Conservation (phyloP, 2,329 filamentous ascomycete species). For the Macrophomina tecta region DNA sequence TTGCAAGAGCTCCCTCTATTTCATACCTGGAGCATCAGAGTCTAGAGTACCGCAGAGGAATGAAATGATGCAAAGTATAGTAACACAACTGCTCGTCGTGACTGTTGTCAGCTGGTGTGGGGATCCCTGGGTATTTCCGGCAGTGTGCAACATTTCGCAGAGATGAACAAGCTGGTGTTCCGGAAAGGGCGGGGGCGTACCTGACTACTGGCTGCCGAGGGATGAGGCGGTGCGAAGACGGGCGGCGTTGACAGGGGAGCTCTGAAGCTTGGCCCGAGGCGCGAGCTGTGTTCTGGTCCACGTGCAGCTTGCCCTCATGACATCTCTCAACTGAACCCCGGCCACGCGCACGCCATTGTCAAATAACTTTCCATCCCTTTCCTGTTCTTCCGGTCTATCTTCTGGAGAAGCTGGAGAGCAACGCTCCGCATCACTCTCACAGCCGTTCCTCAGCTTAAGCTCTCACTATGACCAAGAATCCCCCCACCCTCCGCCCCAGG, state of each 20-base stretch:
- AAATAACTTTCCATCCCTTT: slow-evolving; percentile 2
- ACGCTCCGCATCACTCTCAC: neutral
- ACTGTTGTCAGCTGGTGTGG: neutral
- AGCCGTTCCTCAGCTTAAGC: neutral
- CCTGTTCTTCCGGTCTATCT: neutral
- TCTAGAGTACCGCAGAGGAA: slow-evolving; percentile 18
- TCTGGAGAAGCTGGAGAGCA: neutral
- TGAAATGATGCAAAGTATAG: slow-evolving; percentile 1
- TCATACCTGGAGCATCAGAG: neutral
- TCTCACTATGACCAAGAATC: slow-evolving; percentile 45
- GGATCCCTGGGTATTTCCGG: neutral
- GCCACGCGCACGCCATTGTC: slow-evolving; percentile 13
- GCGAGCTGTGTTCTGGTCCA: slow-evolving; percentile 22
- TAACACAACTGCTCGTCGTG: neutral
- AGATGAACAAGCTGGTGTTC: neutral
- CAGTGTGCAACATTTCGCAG: neutral
- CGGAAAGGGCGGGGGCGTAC: neutral
- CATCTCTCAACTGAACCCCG: slow-evolving; percentile 1
- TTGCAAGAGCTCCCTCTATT: slow-evolving; percentile 11
- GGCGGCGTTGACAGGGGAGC: slow-evolving; percentile 16
- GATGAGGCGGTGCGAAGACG: neutral
- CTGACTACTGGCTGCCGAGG: neutral
- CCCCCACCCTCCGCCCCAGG: slow-evolving; percentile 44
- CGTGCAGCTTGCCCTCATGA: slow-evolving; percentile 26
- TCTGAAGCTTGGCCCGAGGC: slow-evolving; percentile 19